Base-by-base conservation (phyloP, 2,329 filamentous ascomycete genomes). In the Exophiala calicioides region DNA sequence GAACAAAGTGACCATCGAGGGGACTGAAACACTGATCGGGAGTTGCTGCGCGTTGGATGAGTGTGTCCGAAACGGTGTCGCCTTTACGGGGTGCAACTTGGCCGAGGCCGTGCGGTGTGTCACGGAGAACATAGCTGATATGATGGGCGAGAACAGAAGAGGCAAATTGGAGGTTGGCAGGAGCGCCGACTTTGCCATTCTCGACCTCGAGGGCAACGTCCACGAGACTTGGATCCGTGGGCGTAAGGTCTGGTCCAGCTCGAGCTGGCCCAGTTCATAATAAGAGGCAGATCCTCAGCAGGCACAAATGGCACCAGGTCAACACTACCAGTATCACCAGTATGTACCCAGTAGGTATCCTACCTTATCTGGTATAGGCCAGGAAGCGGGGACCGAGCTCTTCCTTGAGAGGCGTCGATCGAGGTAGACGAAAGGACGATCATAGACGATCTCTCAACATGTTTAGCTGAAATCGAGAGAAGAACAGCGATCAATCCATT, bases 21-120 rank as follows among this genome's bases (percentile, higher is more conserved):
- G 72, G 2, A 79, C 75, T 0, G 69, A 78, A 8, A 80, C 76
- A 7, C 58, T 80, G 42, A 73, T 79, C 19, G 77, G 77, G 0
- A 75, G 75, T 1, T 78, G 75, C 53, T 74, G 75, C 23, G 66
- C 68, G 3, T 56, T 81, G 44, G 70, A 76, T 44, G 67, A 77
- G 47, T 75, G 74, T 47, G 69, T 80, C 10, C 62, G 70, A 36
- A 79, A 77, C 53, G 49, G 55, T 3, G 47, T 50, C 21, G 47
- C 44, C 20, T 77, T 72, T 70, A 68, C 58, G 50, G 73, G 71
- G 3, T 75, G 72, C 54, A 62, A 60, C 15, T 60, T 77, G 34
- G 70, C 74, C 2, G 68, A 74, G 57, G 75, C 73, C 3, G 73
- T 77, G 38, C 59, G 65, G 29, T 73, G 70, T 24, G 73, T 73